Conservation (phyloP, 2,329 filamentous ascomycete species). For the Curvularia sp. region DNA sequence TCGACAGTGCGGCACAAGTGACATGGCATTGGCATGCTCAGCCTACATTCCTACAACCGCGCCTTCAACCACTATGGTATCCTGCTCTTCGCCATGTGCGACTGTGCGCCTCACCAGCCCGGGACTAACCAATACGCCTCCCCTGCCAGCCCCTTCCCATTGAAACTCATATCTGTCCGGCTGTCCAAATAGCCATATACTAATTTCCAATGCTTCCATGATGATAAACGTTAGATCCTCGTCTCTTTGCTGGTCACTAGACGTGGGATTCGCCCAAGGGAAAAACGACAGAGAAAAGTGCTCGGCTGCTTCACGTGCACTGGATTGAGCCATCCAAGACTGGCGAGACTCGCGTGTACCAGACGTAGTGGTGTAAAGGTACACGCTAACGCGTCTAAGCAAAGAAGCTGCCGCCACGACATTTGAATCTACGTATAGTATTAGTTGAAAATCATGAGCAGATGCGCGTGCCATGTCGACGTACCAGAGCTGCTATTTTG, state of each 20-base stretch:
- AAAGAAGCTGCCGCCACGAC: conserved; percentile 29
- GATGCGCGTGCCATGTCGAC: not conserved
- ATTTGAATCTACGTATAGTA: conserved; percentile 12
- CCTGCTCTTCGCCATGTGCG: conserved; percentile 1
- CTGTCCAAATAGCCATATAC: conserved; percentile 42
- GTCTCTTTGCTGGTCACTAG: conserved; percentile 39
- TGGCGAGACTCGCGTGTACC: conserved; percentile 5
- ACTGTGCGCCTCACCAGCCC: conserved; percentile 26
- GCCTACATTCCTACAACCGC: conserved; percentile 15
- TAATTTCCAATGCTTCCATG: conserved; percentile 32
- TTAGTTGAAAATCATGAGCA: not conserved
- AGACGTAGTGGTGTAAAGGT: conserved; percentile 31
- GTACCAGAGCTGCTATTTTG: conserved; percentile 8
- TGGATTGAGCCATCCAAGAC: conserved; percentile 20
- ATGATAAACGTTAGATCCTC: conserved; percentile 38
- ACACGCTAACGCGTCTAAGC: conserved; percentile 38
- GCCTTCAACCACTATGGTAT: conserved; percentile 19
- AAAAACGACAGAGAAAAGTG: conserved; percentile 47
- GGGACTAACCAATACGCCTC: conserved; percentile 35
- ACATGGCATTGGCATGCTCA: not conserved
- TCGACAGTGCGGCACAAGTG: not conserved
- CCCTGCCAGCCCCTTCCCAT: conserved; percentile 35
- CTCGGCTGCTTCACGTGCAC: conserved; percentile 44
- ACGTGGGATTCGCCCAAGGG: conserved; percentile 42
- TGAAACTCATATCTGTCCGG: conserved; percentile 34